These are phyloP conservation scores for Mangifera indica DNA, from an alignment of 345 rosid genomes.

Conservation along the genomic window DNA sequence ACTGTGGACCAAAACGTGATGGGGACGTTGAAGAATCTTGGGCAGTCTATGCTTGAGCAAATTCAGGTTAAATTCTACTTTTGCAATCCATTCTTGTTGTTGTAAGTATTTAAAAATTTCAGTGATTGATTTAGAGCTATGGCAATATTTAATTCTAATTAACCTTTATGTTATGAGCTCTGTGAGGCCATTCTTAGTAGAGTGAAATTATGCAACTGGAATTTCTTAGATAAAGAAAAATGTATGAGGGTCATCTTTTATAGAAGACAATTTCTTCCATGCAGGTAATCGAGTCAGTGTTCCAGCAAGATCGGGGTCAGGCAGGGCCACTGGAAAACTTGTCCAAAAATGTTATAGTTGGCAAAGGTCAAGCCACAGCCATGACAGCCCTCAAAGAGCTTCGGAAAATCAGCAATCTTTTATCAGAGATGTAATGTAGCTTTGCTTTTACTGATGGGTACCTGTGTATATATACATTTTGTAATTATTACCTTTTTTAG, in stretches of 20 bases:
- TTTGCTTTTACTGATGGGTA: constrained; percentile 26
- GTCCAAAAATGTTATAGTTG: constrained; percentile 66
- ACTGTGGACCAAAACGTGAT: constrained; percentile 61
- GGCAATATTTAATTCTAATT: no score
- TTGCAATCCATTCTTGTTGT: background rate
- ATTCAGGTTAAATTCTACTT: constrained; percentile 68
- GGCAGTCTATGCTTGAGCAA: constrained; percentile 90
- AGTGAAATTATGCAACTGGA: no score
- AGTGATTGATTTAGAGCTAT: no score
- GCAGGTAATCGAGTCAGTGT: constrained; percentile 85
- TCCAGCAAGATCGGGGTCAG: constrained; percentile 88
- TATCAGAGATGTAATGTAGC: constrained; percentile 92
- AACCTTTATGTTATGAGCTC: no score
- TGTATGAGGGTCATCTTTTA: no score
- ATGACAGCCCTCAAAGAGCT: constrained; percentile 89
- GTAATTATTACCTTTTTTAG: constrained; percentile 51
- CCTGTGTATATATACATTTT: constrained; percentile 47
- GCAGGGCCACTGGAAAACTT: constrained; percentile 59
- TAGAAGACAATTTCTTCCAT: background rate
- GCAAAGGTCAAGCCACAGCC: constrained; percentile 85
- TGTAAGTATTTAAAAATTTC: no score
- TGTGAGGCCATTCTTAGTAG: no score
- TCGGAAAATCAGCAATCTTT: constrained; percentile 84
- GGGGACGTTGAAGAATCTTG: constrained; percentile 71
- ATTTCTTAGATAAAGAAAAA: no score